Percentiles rank a stretch among this genome's conserved stretches.
Evolutionary conservation across 1,139 yeast species (phyloP).

Genomic region (Ogataea hybrid): DNA sequence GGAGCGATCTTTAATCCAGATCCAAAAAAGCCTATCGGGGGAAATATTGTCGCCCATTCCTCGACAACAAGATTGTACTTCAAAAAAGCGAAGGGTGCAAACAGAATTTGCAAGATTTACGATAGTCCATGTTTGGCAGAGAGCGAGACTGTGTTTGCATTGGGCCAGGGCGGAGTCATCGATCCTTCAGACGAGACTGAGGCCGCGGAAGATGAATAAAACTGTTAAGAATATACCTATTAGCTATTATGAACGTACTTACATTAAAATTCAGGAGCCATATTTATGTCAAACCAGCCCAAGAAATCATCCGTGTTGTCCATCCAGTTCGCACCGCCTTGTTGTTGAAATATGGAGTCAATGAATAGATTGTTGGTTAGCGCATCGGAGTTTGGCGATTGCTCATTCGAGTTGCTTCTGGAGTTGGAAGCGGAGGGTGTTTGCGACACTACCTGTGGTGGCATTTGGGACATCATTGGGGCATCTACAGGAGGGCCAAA

Average conservation of each 20-base stretch:
- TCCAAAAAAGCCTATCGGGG: conserved; percentile 99
- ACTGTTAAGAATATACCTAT: not conserved
- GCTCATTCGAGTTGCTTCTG: conserved; percentile 17
- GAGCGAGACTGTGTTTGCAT: conserved; percentile 92
- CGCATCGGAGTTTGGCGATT: conserved; percentile 28
- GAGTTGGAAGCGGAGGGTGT: conserved; percentile 21
- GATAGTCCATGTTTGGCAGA: conserved; percentile 97
- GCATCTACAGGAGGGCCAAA: conserved; percentile 20
- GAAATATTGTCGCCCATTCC: conserved; percentile 95
- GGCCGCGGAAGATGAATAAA: conserved; percentile 51
- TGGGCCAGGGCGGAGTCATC: conserved; percentile 95
- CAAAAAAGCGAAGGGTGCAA: conserved; percentile 88
- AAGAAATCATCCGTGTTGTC: conserved; percentile 82
- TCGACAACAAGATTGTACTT: conserved; percentile 90
- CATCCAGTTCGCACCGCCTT: conserved; percentile 76
- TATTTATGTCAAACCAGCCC: conserved; percentile 89
- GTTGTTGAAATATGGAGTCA: conserved; percentile 69
- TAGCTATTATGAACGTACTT: not conserved
- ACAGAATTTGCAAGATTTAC: conserved; percentile 88
- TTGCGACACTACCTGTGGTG: conserved; percentile 11
- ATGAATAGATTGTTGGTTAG: conserved; percentile 39
- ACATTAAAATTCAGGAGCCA: conserved; percentile 52
- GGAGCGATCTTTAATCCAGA: conserved; percentile 85
- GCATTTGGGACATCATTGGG: conserved; percentile 10
- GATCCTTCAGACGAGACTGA: conserved; percentile 65